phyloP scores from a whole-genome alignment of 1,284 basidiomycete species.

The Anthracocystis walkeri region DNA sequence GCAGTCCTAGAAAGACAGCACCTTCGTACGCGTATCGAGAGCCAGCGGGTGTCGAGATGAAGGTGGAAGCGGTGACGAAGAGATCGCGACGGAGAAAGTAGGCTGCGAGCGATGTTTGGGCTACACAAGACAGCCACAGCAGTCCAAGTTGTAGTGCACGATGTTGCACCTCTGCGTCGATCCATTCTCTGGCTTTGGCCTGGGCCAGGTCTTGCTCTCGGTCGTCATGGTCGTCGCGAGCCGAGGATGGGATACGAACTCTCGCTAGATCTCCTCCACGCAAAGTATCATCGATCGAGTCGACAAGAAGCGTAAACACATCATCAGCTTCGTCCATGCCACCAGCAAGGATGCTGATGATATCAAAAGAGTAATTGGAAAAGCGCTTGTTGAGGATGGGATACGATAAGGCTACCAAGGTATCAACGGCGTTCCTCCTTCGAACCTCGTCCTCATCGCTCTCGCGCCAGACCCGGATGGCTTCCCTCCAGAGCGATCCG shows the following conservation, averaged over 20 bases:
- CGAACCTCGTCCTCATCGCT: slow-evolving; percentile 55
- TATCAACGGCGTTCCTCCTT: slow-evolving; percentile 60
- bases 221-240: slow-evolving; percentile 28
- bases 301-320: slow-evolving; percentile 59
- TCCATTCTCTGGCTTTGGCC: slow-evolving; percentile 41
- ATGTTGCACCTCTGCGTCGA: slow-evolving; percentile 47
- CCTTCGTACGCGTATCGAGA: slow-evolving; percentile 56
- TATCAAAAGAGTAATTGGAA: slow-evolving; percentile 62
- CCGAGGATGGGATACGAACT: slow-evolving; percentile 36
- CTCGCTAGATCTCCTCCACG: slow-evolving; percentile 44
- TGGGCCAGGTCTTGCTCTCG: slow-evolving; percentile 23
- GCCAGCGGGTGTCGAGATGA: slow-evolving; percentile 33
- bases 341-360: slow-evolving; percentile 62
- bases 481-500: slow-evolving; percentile 62
- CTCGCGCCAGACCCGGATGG: slow-evolving; percentile 55
- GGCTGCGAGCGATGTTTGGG: slow-evolving; percentile 57
- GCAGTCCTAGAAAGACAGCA: slow-evolving; percentile 57
- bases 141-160: slow-evolving; percentile 56
- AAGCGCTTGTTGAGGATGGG: slow-evolving; percentile 61
- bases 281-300: slow-evolving; percentile 55
- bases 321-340: slow-evolving; percentile 68
- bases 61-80: slow-evolving; percentile 53
- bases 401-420: slow-evolving; percentile 57
- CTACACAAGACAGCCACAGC: slow-evolving; percentile 55
- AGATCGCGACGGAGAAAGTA: slow-evolving; percentile 65